Conservation (phyloP, 73 alveolate genomes). For the Paramecium octaurelia region DNA sequence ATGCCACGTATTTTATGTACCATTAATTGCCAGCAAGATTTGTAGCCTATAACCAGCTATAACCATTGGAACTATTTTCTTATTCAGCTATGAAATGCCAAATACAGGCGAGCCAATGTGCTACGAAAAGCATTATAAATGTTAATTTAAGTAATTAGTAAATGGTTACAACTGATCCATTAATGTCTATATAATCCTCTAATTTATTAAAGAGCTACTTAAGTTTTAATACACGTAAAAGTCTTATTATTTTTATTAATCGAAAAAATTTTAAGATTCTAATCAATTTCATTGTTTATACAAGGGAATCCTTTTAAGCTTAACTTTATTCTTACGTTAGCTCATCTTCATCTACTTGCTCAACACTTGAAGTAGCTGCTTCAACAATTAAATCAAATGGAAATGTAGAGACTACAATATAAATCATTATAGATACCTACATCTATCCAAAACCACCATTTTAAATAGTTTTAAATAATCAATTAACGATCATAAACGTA, state of each 20-base stretch:
- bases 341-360: conserved; percentile 27
- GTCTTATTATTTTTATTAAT: conserved; percentile 53
- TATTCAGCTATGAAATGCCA: conserved; percentile 71
- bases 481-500: conserved; percentile 59
- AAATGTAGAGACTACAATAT: conserved; percentile 49
- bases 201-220: conserved; percentile 66
- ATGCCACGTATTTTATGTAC: conserved; percentile 60
- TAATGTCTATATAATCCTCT: conserved; percentile 73
- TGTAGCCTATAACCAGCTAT: conserved; percentile 74
- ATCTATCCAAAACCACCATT: conserved; percentile 72
- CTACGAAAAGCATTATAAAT: conserved; percentile 76
- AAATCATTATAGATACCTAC: background rate
- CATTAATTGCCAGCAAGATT: conserved; percentile 63
- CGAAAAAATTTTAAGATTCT: conserved; percentile 51
- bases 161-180: conserved; percentile 67
- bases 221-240: conserved; percentile 74
- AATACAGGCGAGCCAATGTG: conserved; percentile 91
- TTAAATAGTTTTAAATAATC: conserved; percentile 56
- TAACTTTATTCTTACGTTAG: background rate
- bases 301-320: background rate
- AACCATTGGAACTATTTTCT: conserved; percentile 56
- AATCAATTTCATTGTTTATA: conserved; percentile 10
- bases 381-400: conserved; percentile 54
- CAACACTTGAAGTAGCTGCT: conserved; percentile 18
- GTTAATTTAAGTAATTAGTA: conserved; percentile 73